phyloP scores from a whole-genome alignment of 2,329 filamentous ascomycete genomes.

The Penicillium vulpinum region DNA sequence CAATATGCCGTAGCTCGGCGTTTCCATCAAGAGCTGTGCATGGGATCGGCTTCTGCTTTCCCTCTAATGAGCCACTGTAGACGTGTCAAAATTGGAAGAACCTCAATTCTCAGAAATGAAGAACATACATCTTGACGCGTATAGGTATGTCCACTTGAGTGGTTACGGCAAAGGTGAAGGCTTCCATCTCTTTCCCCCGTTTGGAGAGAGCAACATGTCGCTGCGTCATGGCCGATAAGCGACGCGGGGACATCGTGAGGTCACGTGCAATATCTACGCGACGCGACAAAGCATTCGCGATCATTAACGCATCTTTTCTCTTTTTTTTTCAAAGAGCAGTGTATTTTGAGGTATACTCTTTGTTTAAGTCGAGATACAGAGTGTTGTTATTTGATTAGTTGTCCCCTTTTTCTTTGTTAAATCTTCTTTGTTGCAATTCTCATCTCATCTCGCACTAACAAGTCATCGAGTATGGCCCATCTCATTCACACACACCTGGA shows the following conservation, averaged over 20 bases:
- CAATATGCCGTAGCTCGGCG: constrained; percentile 80
- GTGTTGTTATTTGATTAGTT: neutral
- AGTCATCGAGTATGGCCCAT: constrained; percentile 32
- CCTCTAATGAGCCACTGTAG: constrained; percentile 70
- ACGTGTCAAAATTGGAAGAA: constrained; percentile 7
- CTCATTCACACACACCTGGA: constrained; percentile 18
- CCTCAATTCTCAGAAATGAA: neutral
- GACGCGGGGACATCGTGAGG: constrained; percentile 6
- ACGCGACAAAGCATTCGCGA: constrained; percentile 7
- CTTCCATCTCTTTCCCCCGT: constrained; percentile 65
- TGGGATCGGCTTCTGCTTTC: constrained; percentile 70
- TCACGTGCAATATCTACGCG: constrained; percentile 14
- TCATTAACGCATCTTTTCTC: neutral
- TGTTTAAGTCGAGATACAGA: neutral
- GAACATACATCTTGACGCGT: constrained; percentile 62
- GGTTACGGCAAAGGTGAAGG: constrained; percentile 92
- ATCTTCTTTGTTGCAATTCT: constrained; percentile 1
- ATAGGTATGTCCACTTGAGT: constrained; percentile 75
- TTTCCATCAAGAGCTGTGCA: constrained; percentile 76
- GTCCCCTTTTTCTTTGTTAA: neutral
- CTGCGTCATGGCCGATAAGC: constrained; percentile 13
- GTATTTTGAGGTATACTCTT: neutral
- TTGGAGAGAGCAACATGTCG: neutral
- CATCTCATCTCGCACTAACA: constrained; percentile 15
- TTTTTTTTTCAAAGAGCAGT: neutral